Evolutionary conservation across 1,284 basidiomycete genomes (phyloP), one percentile per base, ranked within the genome.

Genomic region (Microbotryum saponariae): DNA sequence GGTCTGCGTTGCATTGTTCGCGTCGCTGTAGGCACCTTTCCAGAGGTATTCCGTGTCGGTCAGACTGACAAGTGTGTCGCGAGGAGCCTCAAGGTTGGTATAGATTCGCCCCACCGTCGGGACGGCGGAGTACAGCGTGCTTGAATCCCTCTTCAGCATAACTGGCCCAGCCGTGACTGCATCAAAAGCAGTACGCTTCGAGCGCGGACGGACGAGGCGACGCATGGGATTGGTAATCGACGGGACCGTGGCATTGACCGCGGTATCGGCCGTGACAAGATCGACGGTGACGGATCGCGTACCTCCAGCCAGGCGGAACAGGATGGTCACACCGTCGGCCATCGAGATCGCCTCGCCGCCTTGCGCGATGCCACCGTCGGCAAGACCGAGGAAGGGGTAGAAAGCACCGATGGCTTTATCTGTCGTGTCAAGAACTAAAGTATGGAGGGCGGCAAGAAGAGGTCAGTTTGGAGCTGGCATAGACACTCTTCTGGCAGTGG

Each of bases 381-480:
- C 63, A 3, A 48, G 54, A 1, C 58, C 63, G 37, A 66, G 31
- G 62, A 68, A 68, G 6, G 67, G 64, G 51, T 59, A 59, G 12
- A 45, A 10, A 8, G 50, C 25, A 27, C 59, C 60, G 44, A 61
- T 60, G 10, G 56, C 59, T 16, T 37, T 20, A 37, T 56, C 33
- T 14, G 67, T 67, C n/a, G 65, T 65, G 59, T 69, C 67, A 33
- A 69, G 53, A 2, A 69, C 63, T 59, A 54, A 2, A n/a, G 3
- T 42, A 18, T 16, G 37, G 37, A 42, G 14, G 37, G 37, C 10
- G 4, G 45, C 20, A 23, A 37, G 1, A 46, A 10, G 20, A 6
- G 25, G 27, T 57, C 14, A 55, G 48, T 27, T 23, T 42, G 1
- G 14, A 7, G 4, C 5, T 10, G 1, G 29, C 5, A 18, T 3